Base-by-base conservation (phyloP, 2,329 filamentous ascomycete genomes). In the Colletotrichum graminicola region DNA sequence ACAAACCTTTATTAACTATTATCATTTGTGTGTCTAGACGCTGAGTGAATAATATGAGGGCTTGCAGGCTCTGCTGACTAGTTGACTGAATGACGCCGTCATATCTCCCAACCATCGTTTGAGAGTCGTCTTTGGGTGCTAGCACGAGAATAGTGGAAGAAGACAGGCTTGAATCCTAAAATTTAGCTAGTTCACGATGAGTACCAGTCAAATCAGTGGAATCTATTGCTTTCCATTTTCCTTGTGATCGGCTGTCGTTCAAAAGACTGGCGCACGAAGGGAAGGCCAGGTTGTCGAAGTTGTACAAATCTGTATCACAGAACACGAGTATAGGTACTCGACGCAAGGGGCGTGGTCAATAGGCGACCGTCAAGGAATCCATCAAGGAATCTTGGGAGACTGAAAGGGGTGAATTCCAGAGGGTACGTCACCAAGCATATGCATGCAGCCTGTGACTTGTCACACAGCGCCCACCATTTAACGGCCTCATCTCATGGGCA, bases 391-490 rank as follows among this genome's bases (percentile, higher is more conserved):
- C 2, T 21, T 1, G 29, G 7, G 29, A 29, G 8, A 32, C 51
- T n/a, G 34, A 5, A 62, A 52, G 23, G 45, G 60, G 41, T 5
- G 11, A 21, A 11, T 29, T 16, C 29, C 16, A 21, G 23, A 47
- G 43, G 62, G 54, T 67, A 67, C 68, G 68, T 71, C 68, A 71
- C 52, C 57, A 14, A 41, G 36, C 64, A 71, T 71, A 67, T 62
- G 68, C 68, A 71, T 54, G 68, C 36, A 29, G 39, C 57, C 51
- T 54, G 34, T 26, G 68, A 59, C 14, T 67, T 23, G 64, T 67
- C 64, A 67, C 63, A 61, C 64, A 57, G 57, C 64, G 59, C 57
- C 51, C 43, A 54, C 11, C 26, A 52, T 57, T 57, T 43, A 52
- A 71, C 68, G 43, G 68, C 68, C 68, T 71, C 57, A 57, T 62